Evolutionary conservation across 2,329 filamentous ascomycete genomes (phyloP).

Genomic region (Triangularia setosa): DNA sequence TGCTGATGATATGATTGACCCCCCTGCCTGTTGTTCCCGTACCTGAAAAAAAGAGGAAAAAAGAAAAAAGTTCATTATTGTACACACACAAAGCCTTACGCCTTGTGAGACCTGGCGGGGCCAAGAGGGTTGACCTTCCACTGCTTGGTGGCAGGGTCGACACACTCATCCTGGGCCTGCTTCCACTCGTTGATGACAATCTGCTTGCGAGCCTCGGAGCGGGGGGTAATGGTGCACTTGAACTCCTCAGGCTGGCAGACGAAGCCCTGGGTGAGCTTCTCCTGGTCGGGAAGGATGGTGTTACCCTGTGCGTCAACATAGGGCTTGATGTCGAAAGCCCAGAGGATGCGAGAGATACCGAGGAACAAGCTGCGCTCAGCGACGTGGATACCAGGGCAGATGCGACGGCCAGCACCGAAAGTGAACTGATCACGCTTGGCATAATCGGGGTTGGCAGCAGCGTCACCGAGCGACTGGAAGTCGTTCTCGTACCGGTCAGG

Average conservation of each 20-base stretch:
- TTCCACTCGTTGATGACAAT: slow-evolving; percentile 26
- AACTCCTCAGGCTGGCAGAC: slow-evolving; percentile 42
- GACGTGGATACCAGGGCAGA: slow-evolving; percentile 56
- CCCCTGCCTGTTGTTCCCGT: neutral
- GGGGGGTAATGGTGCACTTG: slow-evolving; percentile 33
- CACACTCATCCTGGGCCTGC: slow-evolving; percentile 22
- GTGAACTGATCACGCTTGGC: slow-evolving; percentile 48
- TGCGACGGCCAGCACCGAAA: slow-evolving; percentile 53
- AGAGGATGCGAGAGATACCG: slow-evolving; percentile 44
- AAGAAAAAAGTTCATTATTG: slow-evolving; percentile 1
- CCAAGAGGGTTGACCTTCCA: slow-evolving; percentile 21
- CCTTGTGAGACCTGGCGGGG: slow-evolving; percentile 1
- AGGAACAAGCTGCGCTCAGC: slow-evolving; percentile 47
- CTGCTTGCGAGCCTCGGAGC: slow-evolving; percentile 31
- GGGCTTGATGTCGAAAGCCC: slow-evolving; percentile 37
- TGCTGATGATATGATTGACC: neutral
- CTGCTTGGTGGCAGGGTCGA: slow-evolving; percentile 27
- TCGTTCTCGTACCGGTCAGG: slow-evolving; percentile 37
- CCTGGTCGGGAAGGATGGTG: slow-evolving; percentile 35
- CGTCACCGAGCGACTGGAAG: slow-evolving; percentile 24
- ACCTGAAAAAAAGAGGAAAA: neutral
- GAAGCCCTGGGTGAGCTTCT: slow-evolving; percentile 40
- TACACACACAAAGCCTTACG: slow-evolving; percentile 1
- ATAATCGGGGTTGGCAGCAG: slow-evolving; percentile 29
- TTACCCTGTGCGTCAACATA: slow-evolving; percentile 30